phyloP scores from a whole-genome alignment of 1,284 basidiomycete species.

The Flammula alnicola region DNA sequence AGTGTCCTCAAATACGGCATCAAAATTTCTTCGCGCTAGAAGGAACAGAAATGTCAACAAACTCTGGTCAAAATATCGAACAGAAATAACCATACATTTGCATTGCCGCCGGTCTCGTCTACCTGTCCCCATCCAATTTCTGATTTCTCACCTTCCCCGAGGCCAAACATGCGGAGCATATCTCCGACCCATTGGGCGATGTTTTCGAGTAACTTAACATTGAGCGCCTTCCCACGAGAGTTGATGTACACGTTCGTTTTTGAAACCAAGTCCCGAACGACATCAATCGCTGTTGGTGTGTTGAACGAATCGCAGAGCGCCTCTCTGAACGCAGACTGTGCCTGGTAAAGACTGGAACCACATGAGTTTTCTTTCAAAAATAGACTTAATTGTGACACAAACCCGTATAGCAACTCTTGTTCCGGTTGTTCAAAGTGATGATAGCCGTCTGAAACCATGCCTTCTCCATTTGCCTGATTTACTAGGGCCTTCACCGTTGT shows the following conservation, averaged over 20 bases:
- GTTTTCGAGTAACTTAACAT: constrained; percentile 74
- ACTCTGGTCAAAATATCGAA: not conserved
- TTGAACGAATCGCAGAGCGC: constrained; percentile 98
- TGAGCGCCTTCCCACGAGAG: constrained; percentile 59
- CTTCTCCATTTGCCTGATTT: constrained; percentile 53
- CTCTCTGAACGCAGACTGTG: constrained; percentile 82
- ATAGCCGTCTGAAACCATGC: constrained; percentile 55
- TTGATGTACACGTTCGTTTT: constrained; percentile 91
- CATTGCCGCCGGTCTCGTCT: constrained; percentile 51
- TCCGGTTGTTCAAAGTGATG: constrained; percentile 73
- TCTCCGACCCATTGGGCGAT: constrained; percentile 86
- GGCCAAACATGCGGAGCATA: constrained; percentile 95
- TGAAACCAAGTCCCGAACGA: constrained; percentile 86
- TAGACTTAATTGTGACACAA: constrained; percentile 25
- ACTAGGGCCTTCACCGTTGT: constrained; percentile 84
- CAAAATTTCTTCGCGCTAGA: constrained; percentile 76
- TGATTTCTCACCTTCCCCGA: constrained; percentile 79
- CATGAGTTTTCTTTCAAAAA: constrained; percentile 13
- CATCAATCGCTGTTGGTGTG: constrained; percentile 83
- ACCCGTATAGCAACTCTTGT: constrained; percentile 68
- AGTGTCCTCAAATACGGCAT: constrained; percentile 90
- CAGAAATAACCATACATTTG: constrained; percentile 50
- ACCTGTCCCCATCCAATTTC: constrained; percentile 80
- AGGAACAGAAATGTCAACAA: constrained; percentile 2
- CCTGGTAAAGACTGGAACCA: constrained; percentile 65